Evolutionary conservation across 306 rosid genomes (phyloP).

Genomic region (Vigna hirtella): DNA sequence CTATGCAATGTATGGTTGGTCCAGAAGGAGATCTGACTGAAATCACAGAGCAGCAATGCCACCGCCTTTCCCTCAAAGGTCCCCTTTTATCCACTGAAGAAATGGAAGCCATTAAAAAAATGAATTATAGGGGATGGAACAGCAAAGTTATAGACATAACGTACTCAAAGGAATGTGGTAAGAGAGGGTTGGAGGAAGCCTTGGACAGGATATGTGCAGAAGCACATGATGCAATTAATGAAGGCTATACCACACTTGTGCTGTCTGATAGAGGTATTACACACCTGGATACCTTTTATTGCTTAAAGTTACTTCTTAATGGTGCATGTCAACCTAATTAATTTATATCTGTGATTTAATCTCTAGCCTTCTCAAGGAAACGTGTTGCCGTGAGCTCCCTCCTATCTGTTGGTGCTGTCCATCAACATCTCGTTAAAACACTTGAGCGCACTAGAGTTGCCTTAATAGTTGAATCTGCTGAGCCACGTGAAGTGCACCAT

Average conservation of each 20-base stretch:
- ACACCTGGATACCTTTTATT: constrained; percentile 19
- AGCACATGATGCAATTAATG: constrained; percentile 81
- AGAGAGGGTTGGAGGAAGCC: constrained; percentile 84
- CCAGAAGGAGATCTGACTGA: constrained; percentile 98
- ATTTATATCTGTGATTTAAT: constrained; percentile 30
- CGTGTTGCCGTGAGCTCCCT: constrained; percentile 95
- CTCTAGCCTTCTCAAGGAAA: constrained; percentile 78
- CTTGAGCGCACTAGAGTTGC: constrained; percentile 96
- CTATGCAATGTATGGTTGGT: constrained; percentile 97
- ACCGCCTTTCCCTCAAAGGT: constrained; percentile 87
- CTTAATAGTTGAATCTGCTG: constrained; percentile 93
- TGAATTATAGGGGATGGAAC: constrained; percentile 92
- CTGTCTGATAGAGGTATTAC: constrained; percentile 94
- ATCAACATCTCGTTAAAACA: constrained; percentile 88
- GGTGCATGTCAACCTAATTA: constrained; percentile 18
- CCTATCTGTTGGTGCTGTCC: constrained; percentile 95
- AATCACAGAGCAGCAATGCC: constrained; percentile 91
- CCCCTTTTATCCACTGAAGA: constrained; percentile 79
- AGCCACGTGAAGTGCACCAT: constrained; percentile 99
- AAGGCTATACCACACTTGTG: constrained; percentile 86
- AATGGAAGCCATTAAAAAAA: constrained; percentile 85
- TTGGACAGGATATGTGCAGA: constrained; percentile 83
- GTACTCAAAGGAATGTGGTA: constrained; percentile 77
- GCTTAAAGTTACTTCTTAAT: constrained; percentile 11
- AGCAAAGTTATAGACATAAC: constrained; percentile 93